These are phyloP conservation scores for Fistulifera pelliculosa DNA, from an alignment of 108 stramenopile species.

Conservation along the genomic window DNA sequence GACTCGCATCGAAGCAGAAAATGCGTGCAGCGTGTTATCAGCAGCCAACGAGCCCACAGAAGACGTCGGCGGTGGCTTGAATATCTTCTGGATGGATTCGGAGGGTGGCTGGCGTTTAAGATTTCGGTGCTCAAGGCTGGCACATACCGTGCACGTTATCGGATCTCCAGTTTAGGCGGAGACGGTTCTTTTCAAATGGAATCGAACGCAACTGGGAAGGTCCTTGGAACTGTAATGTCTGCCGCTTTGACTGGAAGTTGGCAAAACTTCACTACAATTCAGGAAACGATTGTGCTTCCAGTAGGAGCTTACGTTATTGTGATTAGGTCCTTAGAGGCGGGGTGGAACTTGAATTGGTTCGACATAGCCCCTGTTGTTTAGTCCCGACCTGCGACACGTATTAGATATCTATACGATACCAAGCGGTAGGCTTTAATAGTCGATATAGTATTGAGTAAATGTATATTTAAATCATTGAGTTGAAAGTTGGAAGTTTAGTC, in stretches of 20 bases:
- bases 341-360: slow-evolving; percentile 1
- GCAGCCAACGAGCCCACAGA: background rate
- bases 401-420: too few species aligned
- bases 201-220: background rate
- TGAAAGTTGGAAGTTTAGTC: too few species aligned
- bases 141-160: background rate
- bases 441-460: too few species aligned
- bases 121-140: background rate
- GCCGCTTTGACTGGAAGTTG: background rate
- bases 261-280: background rate
- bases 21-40: background rate
- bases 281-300: background rate
- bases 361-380: too few species aligned
- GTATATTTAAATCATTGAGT: too few species aligned
- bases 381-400: too few species aligned
- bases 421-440: too few species aligned
- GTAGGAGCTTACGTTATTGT: background rate
- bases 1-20: background rate
- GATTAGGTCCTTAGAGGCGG: background rate
- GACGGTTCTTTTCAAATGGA: background rate
- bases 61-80: background rate
- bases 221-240: background rate
- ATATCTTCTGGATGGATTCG: background rate
- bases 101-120: background rate
- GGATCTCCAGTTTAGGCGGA: background rate